Evolutionary conservation across 176 grass and related monocot genomes (phyloP), one percentile per base, ranked within the genome.

Genomic region (Lolium multiflorum): DNA sequence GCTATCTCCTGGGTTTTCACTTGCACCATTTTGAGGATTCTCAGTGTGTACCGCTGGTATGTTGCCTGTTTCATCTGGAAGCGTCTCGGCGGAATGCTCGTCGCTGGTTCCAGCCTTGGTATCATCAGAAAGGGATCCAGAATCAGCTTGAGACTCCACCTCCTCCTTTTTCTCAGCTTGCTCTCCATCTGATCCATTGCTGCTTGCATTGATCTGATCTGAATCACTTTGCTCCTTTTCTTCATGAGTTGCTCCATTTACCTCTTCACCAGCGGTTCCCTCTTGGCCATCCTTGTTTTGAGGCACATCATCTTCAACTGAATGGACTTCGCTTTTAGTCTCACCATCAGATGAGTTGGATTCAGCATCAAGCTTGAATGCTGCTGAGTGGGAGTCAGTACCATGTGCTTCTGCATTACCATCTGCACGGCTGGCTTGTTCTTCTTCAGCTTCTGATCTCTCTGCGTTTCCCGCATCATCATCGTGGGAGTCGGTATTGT

Each of bases 51-150:
- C 77, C 6, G 88, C 89, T 74, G 82, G 85, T 80, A 82, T 44
- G 77, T 82, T 87, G 69, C 82, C 88, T 77, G 86, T 87, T 74
- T 92, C 87, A 77, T 79, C 86, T 71, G 90, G 85, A 65, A 92
- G 90, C 75, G 79, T 87, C 48, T 60, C 58, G 41, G 81, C 69
- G 15, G 10, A 56, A 87, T 20, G 84, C 44, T 76, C 82, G 43
- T 77, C 85, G 52, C 35, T 65, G 56, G 61, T 88, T 64, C 57
- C 79, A 46, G 51, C 28, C 12, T 74, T 71, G 24, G 47, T n/a
- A 80, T 38, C 83, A 35, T 81, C 80, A 46, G 83, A 55, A 62
- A 78, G 37, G 68, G 76, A 59, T 79, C 5, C 67, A 78, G 81
- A 47, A 20, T 24, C 43, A 60, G 25, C 70, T 62, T 92, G 62